These are phyloP conservation scores for Ochetophila trinervis DNA, from an alignment of 306 rosid species.

Conservation along the genomic window DNA sequence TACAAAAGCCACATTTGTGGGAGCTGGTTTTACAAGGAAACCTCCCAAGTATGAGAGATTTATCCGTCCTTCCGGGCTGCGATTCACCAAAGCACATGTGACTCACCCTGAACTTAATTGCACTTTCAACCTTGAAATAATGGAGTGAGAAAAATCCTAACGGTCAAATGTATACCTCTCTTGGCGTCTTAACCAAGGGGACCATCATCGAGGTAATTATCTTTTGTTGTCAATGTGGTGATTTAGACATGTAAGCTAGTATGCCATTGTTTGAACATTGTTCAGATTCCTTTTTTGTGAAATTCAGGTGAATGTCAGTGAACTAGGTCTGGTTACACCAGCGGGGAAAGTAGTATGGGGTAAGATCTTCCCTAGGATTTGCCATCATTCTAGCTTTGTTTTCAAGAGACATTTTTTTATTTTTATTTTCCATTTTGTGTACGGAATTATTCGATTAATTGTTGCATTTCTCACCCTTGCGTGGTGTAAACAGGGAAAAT, in stretches of 20 bases:
- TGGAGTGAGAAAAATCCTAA: slow-evolving; percentile 92
- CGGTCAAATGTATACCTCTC: slow-evolving; percentile 85
- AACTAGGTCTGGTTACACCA: slow-evolving; percentile 92
- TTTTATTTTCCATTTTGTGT: not conserved
- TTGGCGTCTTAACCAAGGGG: slow-evolving; percentile 91
- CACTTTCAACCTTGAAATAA: slow-evolving; percentile 86
- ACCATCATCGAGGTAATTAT: slow-evolving; percentile 75
- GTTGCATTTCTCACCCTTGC: not conserved
- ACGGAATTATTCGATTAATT: not conserved
- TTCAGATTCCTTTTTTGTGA: slow-evolving; percentile 2
- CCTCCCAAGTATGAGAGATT: slow-evolving; percentile 95
- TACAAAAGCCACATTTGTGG: slow-evolving; percentile 93
- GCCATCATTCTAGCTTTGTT: not conserved
- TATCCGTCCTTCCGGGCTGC: slow-evolving; percentile 80
- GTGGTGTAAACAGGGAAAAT: slow-evolving; percentile 60
- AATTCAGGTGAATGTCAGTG: slow-evolving; percentile 86
- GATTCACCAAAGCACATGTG: slow-evolving; percentile 90
- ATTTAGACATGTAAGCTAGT: not conserved
- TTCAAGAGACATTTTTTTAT: too few species aligned
- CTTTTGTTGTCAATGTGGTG: not conserved
- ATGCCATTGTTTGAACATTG: not conserved
- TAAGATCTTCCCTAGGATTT: slow-evolving; percentile 28
- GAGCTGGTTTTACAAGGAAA: slow-evolving; percentile 86
- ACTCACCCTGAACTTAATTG: slow-evolving; percentile 96
- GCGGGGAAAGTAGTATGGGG: slow-evolving; percentile 99